Evolutionary conservation across 768 basidiomycete species (phyloP).

Genomic region (Agaricus subrufescens): DNA sequence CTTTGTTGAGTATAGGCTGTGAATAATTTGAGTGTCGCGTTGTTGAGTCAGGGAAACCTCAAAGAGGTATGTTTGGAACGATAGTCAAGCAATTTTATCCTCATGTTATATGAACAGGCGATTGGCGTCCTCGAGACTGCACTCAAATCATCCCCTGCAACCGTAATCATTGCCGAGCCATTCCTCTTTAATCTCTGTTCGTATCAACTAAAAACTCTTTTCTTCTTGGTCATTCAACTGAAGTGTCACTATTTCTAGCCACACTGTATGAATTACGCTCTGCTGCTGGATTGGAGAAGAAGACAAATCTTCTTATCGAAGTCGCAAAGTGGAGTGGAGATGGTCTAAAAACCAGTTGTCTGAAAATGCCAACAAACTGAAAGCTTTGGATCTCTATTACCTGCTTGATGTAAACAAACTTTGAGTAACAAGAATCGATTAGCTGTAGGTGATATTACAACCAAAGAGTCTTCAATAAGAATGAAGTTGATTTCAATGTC

Average conservation of each 20-base stretch:
- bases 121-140: conserved; percentile 66
- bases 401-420: no score
- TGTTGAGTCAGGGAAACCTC: conserved; percentile 66
- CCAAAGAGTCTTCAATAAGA: no score
- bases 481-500: no score
- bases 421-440: no score
- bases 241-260: conserved; percentile 35
- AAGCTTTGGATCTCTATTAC: not conserved
- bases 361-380: conserved; percentile 67
- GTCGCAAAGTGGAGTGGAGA: conserved; percentile 87
- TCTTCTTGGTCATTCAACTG: not conserved
- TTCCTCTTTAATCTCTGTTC: conserved; percentile 82
- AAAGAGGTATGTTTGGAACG: conserved; percentile 48
- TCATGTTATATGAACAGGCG: conserved; percentile 34
- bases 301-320: conserved; percentile 66
- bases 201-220: conserved; percentile 17
- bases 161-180: conserved; percentile 73
- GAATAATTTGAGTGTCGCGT: conserved; percentile 72
- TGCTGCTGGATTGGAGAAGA: conserved; percentile 67
- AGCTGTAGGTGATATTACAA: no score
- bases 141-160: conserved; percentile 59
- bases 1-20: conserved; percentile 42
- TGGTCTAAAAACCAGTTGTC: conserved; percentile 67
- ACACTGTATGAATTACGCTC: conserved; percentile 83
- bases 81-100: not conserved